Conservation (phyloP, 495 filamentous ascomycete species). For the Trichoderma gamsii region DNA sequence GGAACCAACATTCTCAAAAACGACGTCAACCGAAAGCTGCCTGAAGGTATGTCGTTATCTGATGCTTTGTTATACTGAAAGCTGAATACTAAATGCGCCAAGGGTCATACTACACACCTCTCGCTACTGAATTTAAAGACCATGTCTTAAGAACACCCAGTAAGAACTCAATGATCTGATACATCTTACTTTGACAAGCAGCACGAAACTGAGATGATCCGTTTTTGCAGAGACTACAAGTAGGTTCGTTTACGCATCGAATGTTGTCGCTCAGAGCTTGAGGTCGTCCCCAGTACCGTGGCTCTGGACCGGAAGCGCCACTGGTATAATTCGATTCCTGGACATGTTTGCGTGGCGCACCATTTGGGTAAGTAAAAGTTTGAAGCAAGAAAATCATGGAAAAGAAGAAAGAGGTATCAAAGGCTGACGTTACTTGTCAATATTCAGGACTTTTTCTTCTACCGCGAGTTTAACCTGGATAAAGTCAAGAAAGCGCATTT, state of each 20-base stretch:
- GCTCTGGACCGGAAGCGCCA: slow-evolving; percentile 8
- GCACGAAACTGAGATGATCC: neutral
- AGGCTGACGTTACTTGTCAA: neutral
- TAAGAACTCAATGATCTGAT: neutral
- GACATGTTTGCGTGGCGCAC: slow-evolving; percentile 7
- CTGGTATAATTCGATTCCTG: neutral
- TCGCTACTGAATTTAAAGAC: neutral
- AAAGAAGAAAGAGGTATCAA: neutral
- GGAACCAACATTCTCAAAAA: slow-evolving; percentile 31
- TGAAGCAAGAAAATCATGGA: neutral
- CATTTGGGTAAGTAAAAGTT: neutral
- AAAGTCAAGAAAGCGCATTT: slow-evolving; percentile 15
- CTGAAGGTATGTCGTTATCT: slow-evolving; percentile 19
- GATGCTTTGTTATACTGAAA: neutral
- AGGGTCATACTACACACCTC: slow-evolving; percentile 16
- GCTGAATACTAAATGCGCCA: neutral
- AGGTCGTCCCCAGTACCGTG: neutral
- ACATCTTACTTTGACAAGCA: neutral
- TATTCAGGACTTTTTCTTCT: slow-evolving; percentile 9
- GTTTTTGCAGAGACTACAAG: neutral
- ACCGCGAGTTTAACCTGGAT: slow-evolving; percentile 14
- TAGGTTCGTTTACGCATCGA: neutral
- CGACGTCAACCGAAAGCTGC: slow-evolving; percentile 22
- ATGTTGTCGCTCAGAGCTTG: neutral
- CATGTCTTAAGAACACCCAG: neutral